Conservation (phyloP, 768 basidiomycete species). For the Trametes maxima region DNA sequence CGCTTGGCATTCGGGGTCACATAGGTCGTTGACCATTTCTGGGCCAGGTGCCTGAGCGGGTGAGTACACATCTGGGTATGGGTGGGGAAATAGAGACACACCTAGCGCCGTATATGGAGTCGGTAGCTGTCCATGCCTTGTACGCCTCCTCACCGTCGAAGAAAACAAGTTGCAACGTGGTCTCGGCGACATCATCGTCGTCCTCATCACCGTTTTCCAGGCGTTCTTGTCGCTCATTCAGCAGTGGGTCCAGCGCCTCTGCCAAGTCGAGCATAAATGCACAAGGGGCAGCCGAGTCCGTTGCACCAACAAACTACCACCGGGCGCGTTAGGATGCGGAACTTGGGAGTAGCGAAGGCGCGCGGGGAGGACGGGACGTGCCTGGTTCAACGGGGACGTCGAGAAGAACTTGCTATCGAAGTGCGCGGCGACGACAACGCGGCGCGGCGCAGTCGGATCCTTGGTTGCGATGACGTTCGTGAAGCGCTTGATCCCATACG, state of each 20-base stretch:
- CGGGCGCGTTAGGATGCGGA: neutral
- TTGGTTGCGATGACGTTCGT: constrained; percentile 95
- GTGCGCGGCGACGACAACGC: constrained; percentile 89
- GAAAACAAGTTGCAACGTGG: constrained; percentile 89
- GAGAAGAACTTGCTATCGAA: constrained; percentile 92
- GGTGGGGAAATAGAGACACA: constrained; percentile 35
- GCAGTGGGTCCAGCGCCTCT: constrained; percentile 72
- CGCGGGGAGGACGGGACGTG: constrained; percentile 34
- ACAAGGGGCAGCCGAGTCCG: constrained; percentile 95
- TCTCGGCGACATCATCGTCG: constrained; percentile 80
- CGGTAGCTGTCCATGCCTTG: constrained; percentile 81
- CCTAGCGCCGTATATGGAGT: constrained; percentile 97
- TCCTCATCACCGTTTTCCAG: constrained; percentile 59
- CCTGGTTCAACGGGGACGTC: constrained; percentile 71
- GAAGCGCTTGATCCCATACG: constrained; percentile 78
- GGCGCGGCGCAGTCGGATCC: constrained; percentile 78
- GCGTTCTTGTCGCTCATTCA: constrained; percentile 60
- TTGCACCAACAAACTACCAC: constrained; percentile 90
- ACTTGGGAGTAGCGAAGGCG: neutral
- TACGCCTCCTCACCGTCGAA: constrained; percentile 99
- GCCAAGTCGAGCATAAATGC: constrained; percentile 94
- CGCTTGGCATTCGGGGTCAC: constrained; percentile 61
- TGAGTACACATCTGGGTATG: constrained; percentile 2
- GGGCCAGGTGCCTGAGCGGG: constrained; percentile 75
- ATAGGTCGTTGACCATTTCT: constrained; percentile 78